Percentiles rank a stretch among this genome's conserved stretches.
phyloP scores from a whole-genome alignment of 352 stramenopile genomes.

The Phytophthora cactorum region DNA sequence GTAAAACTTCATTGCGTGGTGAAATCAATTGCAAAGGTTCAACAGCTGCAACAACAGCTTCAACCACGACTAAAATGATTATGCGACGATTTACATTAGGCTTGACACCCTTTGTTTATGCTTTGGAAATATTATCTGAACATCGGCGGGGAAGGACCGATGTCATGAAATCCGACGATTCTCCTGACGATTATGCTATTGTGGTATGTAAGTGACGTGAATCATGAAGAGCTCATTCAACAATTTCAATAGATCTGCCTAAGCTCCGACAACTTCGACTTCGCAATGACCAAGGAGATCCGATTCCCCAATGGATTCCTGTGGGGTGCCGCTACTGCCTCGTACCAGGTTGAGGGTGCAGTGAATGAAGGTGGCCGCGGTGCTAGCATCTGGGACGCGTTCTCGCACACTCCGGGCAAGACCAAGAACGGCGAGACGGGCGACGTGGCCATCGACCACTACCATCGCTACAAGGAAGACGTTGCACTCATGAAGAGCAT shows the following conservation, averaged over 20 bases:
- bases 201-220: too few species aligned
- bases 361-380: constrained; percentile 83
- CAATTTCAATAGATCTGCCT: constrained; percentile 13
- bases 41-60: constrained; percentile 2
- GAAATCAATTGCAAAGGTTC: background rate
- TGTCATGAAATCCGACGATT: background rate
- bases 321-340: constrained; percentile 89
- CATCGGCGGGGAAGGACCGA: background rate
- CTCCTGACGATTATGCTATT: background rate
- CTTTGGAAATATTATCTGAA: too few species aligned
- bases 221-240: constrained; percentile 17
- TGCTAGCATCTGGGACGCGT: constrained; percentile 92
- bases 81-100: background rate
- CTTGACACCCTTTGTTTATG: background rate
- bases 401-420: constrained; percentile 67
- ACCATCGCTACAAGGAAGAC: constrained; percentile 90
- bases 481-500: constrained; percentile 91
- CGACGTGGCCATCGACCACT: constrained; percentile 91
- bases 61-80: background rate
- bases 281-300: constrained; percentile 41
- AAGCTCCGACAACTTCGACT: constrained; percentile 5
- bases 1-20: background rate
- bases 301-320: constrained; percentile 72
- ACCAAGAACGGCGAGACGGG: constrained; percentile 79
- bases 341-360: constrained; percentile 94